Evolutionary conservation across 106 monocot genomes (phyloP).

Genomic region (Apostasia shenzhenica): DNA sequence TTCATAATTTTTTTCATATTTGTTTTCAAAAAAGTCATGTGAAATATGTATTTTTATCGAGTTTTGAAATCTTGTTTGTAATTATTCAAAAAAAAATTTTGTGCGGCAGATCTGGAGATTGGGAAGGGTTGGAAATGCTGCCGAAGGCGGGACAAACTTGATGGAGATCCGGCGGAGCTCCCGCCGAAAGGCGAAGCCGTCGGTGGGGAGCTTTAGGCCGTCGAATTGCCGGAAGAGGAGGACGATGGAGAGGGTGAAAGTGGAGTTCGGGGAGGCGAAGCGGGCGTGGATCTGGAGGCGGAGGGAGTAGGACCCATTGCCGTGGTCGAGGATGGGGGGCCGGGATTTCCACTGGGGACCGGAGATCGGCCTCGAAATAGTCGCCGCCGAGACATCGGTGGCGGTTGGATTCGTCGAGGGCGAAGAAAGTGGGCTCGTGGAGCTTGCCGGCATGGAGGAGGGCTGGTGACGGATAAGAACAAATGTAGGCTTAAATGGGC

Average conservation of each 20-base stretch:
- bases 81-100: too few species aligned
- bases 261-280: conserved; percentile 28
- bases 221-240: conserved; percentile 68
- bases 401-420: conserved; percentile 33
- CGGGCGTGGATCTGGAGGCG: conserved; percentile 53
- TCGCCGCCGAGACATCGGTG: conserved; percentile 66
- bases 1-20: too few species aligned
- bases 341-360: conserved; percentile 68
- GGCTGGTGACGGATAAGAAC: too few species aligned
- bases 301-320: conserved; percentile 71
- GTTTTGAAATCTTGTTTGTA: too few species aligned
- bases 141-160: conserved; percentile 8
- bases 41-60: too few species aligned
- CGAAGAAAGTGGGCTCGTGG: conserved; percentile 34
- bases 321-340: conserved; percentile 57
- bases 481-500: too few species aligned
- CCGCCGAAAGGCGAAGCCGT: conserved; percentile 33
- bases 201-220: conserved; percentile 54
- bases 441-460: conserved; percentile 20
- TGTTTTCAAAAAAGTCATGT: too few species aligned
- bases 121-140: conserved; percentile 6
- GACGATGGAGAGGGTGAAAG: conserved; percentile 43
- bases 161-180: conserved; percentile 39
- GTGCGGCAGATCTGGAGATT: conserved; percentile 25
- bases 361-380: conserved; percentile 81